Evolutionary conservation across 192 early-diverging fungal genomes (phyloP).

Genomic region (Dimargaris verticillata): DNA sequence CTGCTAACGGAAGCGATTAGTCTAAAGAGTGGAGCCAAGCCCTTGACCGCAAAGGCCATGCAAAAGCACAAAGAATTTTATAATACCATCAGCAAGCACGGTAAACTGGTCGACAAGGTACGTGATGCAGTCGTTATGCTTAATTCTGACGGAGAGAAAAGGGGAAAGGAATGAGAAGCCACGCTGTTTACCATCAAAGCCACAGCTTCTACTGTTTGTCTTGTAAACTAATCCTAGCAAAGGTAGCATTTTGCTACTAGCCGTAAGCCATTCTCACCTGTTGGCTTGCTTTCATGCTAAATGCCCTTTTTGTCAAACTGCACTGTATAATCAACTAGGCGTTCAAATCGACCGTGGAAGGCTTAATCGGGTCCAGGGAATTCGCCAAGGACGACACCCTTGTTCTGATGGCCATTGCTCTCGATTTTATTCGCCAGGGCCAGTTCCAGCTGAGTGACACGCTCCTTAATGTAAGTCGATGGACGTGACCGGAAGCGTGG

Average conservation of each 20-base stretch:
- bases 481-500: too few relatives aligned
- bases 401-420: slow-evolving; percentile 41
- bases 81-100: slow-evolving; percentile 39
- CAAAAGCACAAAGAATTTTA: slow-evolving; percentile 51
- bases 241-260: too few relatives aligned
- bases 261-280: too few relatives aligned
- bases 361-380: slow-evolving; percentile 46
- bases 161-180: too few relatives aligned
- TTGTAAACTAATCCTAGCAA: too few relatives aligned
- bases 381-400: slow-evolving; percentile 52
- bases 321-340: slow-evolving; percentile 16
- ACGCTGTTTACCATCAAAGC: too few relatives aligned
- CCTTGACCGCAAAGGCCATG: slow-evolving; percentile 15
- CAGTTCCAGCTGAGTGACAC: slow-evolving; percentile 59
- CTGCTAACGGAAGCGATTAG: slow-evolving; percentile 11
- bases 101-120: slow-evolving; percentile 60
- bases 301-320: too few relatives aligned
- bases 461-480: slow-evolving; percentile 3
- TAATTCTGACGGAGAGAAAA: too few relatives aligned
- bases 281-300: too few relatives aligned
- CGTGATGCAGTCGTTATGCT: background rate
- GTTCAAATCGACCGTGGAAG: slow-evolving; percentile 49
- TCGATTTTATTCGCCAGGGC: slow-evolving; percentile 76
- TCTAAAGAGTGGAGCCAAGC: slow-evolving; percentile 17
- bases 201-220: too few relatives aligned